Evolutionary conservation across 768 basidiomycete species (phyloP), one percentile per base, ranked within the genome.

Genomic region (Collybia sordida): DNA sequence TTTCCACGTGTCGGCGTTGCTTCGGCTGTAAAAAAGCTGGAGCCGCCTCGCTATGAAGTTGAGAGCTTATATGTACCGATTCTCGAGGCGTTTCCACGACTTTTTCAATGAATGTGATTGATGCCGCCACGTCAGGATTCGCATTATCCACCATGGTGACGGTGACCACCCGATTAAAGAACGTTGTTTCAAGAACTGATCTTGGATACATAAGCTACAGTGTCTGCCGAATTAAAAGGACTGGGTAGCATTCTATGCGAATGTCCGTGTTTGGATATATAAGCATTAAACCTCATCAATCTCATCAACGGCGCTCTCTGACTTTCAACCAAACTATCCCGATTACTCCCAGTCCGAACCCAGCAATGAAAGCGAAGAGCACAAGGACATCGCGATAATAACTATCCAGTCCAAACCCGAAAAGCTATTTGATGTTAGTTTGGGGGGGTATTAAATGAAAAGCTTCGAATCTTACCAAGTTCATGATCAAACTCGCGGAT

Each of bases 301-400:
- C 21, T n/a, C 25, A 9, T 62, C 46, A 95, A 49, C 91, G 80
- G 55, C 82, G 75, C 69, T 96, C 94, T 49, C 85, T 74, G 38
- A 96, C 80, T 55, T 79, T 81, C 57, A 84, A 73, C 81, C 88
- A 91, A 2, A 97, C 92, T 19, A 87, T 71, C 11, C 72, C 76
- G 50, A 93, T 82, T n/a, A 95, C 81, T 3, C 80, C 67, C 6
- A 86, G 40, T 0, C 79, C 88, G 58, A 93, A 93, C 1, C 86
- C 92, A 1, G 81, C 86, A 48, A 94, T 88, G 63, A 86, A 97
- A 0, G 81, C 94, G 56, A 94, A 93, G 45, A 92, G 62, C 38
- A 96, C 85, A 22, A 97, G 73, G 5, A 97, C 89, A 60, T 96
- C 90, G 45, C 93, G 77, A 63, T 96, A 97, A 64, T 95, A 98